Percentiles rank a stretch among this genome's conserved stretches.
These are phyloP conservation scores for Saturnispora ahearnii DNA, from an alignment of 805 yeast genomes.

Conservation along the genomic window DNA sequence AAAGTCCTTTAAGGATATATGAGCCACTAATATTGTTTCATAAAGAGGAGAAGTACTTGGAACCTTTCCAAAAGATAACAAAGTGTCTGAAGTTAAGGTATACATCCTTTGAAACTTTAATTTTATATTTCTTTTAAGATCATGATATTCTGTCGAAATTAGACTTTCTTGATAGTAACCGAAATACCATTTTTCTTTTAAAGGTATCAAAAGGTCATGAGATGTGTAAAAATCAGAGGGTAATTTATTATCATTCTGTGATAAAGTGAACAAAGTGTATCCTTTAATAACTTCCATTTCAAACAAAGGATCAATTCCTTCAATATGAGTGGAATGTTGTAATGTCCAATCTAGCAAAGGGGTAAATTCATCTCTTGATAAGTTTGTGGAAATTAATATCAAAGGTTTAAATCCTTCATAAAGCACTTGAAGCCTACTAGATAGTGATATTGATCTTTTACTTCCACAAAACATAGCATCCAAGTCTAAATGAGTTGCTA, in stretches of 20 bases:
- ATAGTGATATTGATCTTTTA: neutral
- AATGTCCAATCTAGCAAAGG: conserved; percentile 1
- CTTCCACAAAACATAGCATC: neutral
- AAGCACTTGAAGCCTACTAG: neutral
- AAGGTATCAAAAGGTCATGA: neutral
- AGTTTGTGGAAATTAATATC: neutral
- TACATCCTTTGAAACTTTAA: neutral
- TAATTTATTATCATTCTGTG: neutral
- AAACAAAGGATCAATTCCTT: neutral
- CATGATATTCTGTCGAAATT: neutral
- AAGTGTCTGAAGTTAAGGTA: neutral
- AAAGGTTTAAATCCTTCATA: conserved; percentile 1
- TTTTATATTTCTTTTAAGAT: neutral
- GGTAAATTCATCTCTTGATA: neutral
- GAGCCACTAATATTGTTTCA: neutral
- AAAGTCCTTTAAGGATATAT: conserved; percentile 38
- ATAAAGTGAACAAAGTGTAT: neutral
- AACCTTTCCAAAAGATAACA: conserved; percentile 18
- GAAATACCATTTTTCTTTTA: neutral
- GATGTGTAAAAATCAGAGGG: neutral
- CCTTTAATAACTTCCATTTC: neutral
- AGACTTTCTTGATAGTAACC: neutral
- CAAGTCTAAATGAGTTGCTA: neutral
- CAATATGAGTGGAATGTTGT: neutral
- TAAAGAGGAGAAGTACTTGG: neutral